Evolutionary conservation across 306 rosid genomes (phyloP), one percentile per base, ranked within the genome.

Genomic region (Ormosia emarginata): DNA sequence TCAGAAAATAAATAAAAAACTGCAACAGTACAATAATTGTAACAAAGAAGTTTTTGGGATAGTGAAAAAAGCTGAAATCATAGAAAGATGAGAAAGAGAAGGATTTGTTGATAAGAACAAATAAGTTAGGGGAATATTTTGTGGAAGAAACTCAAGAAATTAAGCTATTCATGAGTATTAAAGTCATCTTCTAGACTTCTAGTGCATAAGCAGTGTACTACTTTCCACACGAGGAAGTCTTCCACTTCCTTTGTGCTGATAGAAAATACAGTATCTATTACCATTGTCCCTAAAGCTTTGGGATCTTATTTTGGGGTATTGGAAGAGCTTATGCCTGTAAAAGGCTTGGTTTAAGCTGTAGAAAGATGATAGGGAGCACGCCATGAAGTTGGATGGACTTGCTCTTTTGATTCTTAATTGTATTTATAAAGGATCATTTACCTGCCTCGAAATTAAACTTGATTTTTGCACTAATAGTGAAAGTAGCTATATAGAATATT

Each of bases 201-300:
- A 67, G 29, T 5, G 44, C 53, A 15, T 43, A 17, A 14, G 9
- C 7, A 32, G 1, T 57, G 71, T 24, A 1, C 39, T 57, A 56
- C 7, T 39, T 75, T 43, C n/a, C 24, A 36, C 7, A 7, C 2
- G 0, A 15, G 34, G 62, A 18, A 36, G 36, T 37, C 0, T 17
- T 32, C 29, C 4, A 47, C 59, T 40, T 81, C 56, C 64, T 15
- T 43, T 77, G 62, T 49, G 69, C 36, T 34, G 11, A 61, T 59
- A 57, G 17, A 41, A 12, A 7, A 56, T 10, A 61, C 30, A 6
- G 71, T 39, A 46, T 59, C 1, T 7, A 18, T 73, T 85, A 88
- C 91, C 91, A 70, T 81, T 62, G 55, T 81, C 88, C 36, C 79
- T 40, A 58, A 58, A 78, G 64, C 67, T 56, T 57, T 88, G 88